Evolutionary conservation across 371 early-diverging fungal genomes (phyloP), one percentile per base, ranked within the genome.

Genomic region (Mucor piriformis): DNA sequence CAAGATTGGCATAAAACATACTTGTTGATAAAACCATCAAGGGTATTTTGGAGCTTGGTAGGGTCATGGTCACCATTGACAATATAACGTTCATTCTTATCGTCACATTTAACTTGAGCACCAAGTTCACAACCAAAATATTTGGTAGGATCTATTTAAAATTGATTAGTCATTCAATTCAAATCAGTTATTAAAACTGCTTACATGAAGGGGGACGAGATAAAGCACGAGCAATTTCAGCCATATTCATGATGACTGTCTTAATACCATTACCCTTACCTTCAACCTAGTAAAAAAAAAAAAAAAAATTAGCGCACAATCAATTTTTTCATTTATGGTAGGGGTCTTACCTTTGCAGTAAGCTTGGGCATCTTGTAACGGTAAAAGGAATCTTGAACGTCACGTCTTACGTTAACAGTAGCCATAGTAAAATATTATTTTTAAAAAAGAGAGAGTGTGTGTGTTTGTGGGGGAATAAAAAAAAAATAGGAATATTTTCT

Each of bases 321-420:
- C 35, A 8, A 11, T 20, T 50, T n/a, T 18, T n/a, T 16, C 18
- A 23, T 46, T 11, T 11, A 16, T 6, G 8, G 25, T 49, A 32
- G 8, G 37, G 2, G 27, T 10, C 6, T 61, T 84, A 88, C 88
- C 86, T 93, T 97, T 62, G 91, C 78, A 62, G 88, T 79, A 59
- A 96, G 83, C 67, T 83, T 86, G 56, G 99, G 99, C 99, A 99
- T 99, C 84, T 99, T 99, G 90, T 99, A 99, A 59, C 99, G 92
- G 81, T 99, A 98, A 80, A 95, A 99, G 55, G 89, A 77, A 81
- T 98, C 99, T 57, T 92, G 83, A 66, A 86, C 85, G 73, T 93
- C 91, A 73, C 93, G 85, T 64, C 91, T 83, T 73, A 94, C 92
- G 77, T 94, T 94, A 63, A 93, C 75, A 65, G 84, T 77, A 76